Evolutionary conservation across 352 stramenopile genomes (phyloP).

Genomic region (Thalassiosira tumida): DNA sequence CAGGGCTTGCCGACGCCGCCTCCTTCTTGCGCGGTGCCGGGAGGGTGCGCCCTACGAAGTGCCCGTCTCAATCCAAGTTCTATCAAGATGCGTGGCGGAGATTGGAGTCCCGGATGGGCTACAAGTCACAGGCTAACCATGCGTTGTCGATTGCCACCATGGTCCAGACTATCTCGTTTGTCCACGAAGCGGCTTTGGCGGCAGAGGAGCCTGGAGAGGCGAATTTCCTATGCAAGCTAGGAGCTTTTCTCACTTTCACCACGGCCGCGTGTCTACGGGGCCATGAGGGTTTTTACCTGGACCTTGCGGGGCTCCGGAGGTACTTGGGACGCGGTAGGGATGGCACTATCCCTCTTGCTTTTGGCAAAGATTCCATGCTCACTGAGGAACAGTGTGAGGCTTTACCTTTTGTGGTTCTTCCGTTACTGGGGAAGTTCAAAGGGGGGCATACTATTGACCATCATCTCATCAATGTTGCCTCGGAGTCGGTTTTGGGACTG

Average conservation of each 20-base stretch:
- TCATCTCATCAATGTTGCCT: constrained; percentile 24
- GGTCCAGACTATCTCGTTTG: constrained; percentile 26
- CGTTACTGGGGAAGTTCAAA: constrained; percentile 54
- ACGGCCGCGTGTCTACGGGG: constrained; percentile 58
- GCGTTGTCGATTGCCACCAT: constrained; percentile 58
- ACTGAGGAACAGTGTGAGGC: constrained; percentile 14
- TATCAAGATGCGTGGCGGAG: constrained; percentile 65
- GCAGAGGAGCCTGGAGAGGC: background rate
- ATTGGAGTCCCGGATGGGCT: constrained; percentile 74
- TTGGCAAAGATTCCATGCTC: background rate
- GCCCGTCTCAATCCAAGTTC: constrained; percentile 67
- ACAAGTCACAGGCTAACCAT: constrained; percentile 51
- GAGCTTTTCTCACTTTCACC: constrained; percentile 42
- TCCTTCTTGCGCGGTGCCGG: constrained; percentile 41
- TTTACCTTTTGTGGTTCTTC: constrained; percentile 31
- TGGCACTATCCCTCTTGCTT: constrained; percentile 14
- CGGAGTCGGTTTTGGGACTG: background rate
- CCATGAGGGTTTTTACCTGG: constrained; percentile 57
- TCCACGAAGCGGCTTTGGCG: constrained; percentile 35
- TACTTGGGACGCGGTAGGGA: background rate
- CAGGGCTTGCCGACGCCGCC: constrained; percentile 5
- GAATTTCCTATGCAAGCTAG: constrained; percentile 42
- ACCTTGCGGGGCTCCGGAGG: constrained; percentile 37
- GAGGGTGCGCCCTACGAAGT: constrained; percentile 16
- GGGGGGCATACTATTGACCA: background rate